Evolutionary conservation across 2,329 filamentous ascomycete genomes (phyloP).

Genomic region (Pseudogymnoascus sp.): DNA sequence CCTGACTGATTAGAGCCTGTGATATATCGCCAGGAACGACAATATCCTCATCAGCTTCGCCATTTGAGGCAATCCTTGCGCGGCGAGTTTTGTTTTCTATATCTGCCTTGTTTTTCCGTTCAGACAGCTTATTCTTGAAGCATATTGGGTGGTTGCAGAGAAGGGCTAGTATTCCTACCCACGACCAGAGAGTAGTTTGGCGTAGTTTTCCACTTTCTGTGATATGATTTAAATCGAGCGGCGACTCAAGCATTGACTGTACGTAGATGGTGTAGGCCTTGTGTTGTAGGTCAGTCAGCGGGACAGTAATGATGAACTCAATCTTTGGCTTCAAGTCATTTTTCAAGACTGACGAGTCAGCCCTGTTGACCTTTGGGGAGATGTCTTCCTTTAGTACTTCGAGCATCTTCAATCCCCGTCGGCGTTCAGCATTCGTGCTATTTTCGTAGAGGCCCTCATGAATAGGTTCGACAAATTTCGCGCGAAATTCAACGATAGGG

Average conservation of each 20-base stretch:
- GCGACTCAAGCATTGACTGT: slow-evolving; percentile 27
- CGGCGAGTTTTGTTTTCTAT: neutral
- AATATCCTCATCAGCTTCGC: slow-evolving; percentile 15
- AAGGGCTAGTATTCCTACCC: slow-evolving; percentile 44
- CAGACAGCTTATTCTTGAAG: slow-evolving; percentile 38
- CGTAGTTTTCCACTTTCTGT: slow-evolving; percentile 30
- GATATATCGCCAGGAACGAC: neutral
- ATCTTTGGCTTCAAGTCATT: slow-evolving; percentile 64
- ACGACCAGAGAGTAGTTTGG: slow-evolving; percentile 44
- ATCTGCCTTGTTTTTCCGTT: slow-evolving; percentile 25
- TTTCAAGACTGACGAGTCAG: slow-evolving; percentile 59
- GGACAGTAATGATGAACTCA: slow-evolving; percentile 73
- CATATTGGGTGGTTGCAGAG: slow-evolving; percentile 50
- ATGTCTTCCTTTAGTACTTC: slow-evolving; percentile 64
- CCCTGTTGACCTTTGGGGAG: slow-evolving; percentile 69
- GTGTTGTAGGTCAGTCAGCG: slow-evolving; percentile 58
- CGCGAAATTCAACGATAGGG: slow-evolving; percentile 56
- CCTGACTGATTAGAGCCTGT: neutral
- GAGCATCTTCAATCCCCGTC: slow-evolving; percentile 57
- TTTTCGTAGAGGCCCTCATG: slow-evolving; percentile 61
- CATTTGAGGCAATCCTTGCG: neutral
- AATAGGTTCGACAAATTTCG: slow-evolving; percentile 67
- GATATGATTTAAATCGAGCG: slow-evolving; percentile 18
- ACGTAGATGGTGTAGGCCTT: slow-evolving; percentile 52
- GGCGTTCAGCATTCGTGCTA: slow-evolving; percentile 47